Conservation (phyloP, 164 flowering plant species). For the Piper longum region DNA sequence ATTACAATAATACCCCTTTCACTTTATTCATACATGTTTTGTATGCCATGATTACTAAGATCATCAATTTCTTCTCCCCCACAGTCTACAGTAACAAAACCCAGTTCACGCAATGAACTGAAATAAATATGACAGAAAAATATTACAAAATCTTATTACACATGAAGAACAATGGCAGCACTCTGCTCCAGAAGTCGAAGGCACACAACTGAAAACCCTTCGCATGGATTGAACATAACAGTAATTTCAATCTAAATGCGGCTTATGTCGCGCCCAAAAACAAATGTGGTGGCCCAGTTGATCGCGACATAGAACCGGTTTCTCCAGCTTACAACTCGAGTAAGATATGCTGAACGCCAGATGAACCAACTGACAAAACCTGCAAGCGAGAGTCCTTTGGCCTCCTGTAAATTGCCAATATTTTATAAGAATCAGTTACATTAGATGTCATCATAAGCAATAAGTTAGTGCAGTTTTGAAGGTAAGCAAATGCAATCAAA, state of each 20-base stretch:
- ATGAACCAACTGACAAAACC: conserved; percentile 72
- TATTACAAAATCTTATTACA: not conserved
- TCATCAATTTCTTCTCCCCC: no score
- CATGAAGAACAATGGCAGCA: not conserved
- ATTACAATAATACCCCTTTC: no score
- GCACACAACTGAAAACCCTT: not conserved
- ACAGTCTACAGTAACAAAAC: no score
- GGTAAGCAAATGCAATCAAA: not conserved
- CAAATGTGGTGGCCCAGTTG: conserved; percentile 78
- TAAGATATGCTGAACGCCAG: conserved; percentile 83
- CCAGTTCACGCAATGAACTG: not conserved
- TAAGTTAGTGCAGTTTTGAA: not conserved
- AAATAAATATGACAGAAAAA: no score
- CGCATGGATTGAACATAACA: no score
- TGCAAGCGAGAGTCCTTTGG: conserved; percentile 53
- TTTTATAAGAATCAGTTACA: no score
- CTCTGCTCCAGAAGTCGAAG: not conserved
- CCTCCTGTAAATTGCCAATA: conserved; percentile 27
- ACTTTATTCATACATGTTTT: no score
- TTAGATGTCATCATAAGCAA: not conserved
- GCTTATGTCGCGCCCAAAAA: conserved; percentile 57
- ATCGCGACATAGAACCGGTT: conserved; percentile 76
- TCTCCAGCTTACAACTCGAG: conserved; percentile 81
- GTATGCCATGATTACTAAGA: no score
- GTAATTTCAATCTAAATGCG: not conserved